phyloP scores from a whole-genome alignment of 768 basidiomycete genomes.

The Polyporus arcularius region DNA sequence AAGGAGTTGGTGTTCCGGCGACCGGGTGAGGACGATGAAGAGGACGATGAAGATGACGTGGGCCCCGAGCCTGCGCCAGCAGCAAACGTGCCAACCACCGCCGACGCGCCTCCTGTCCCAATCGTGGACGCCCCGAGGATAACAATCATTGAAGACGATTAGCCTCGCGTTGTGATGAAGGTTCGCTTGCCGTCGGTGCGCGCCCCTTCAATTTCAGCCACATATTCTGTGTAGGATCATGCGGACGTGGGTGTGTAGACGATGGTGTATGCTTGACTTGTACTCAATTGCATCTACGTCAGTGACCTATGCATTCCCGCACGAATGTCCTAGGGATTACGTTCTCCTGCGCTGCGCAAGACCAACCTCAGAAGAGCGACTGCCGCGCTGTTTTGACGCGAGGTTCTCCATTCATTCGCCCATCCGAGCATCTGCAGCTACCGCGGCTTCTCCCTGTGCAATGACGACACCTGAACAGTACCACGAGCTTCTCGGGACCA shows the following conservation, averaged over 20 bases:
- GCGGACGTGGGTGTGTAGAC: background rate
- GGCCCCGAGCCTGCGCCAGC: constrained; percentile 20
- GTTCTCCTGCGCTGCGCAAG: background rate
- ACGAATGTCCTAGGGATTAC: constrained; percentile 2
- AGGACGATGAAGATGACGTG: constrained; percentile 28
- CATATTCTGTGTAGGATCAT: constrained; percentile 1
- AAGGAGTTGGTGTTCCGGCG: constrained; percentile 62
- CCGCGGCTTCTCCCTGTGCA: background rate
- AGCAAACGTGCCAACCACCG: background rate
- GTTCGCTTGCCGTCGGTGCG: background rate
- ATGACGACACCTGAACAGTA: background rate
- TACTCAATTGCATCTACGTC: constrained; percentile 3
- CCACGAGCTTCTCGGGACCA: background rate
- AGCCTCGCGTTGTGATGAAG: background rate
- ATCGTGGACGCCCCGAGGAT: constrained; percentile 42
- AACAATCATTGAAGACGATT: constrained; percentile 53
- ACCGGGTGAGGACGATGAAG: constrained; percentile 53
- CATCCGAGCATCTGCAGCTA: background rate
- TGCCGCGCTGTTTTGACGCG: background rate
- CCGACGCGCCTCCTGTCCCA: constrained; percentile 16
- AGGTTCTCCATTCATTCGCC: background rate
- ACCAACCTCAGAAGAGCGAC: background rate
- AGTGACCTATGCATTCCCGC: constrained; percentile 6
- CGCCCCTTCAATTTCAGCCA: background rate
- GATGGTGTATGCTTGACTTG: constrained; percentile 9